A percentile compares a stretch with the other conserved stretches of the same genome.
Conservation (phyloP, 2,329 filamentous ascomycete genomes). For the Ceratocystis diversiconidia region DNA sequence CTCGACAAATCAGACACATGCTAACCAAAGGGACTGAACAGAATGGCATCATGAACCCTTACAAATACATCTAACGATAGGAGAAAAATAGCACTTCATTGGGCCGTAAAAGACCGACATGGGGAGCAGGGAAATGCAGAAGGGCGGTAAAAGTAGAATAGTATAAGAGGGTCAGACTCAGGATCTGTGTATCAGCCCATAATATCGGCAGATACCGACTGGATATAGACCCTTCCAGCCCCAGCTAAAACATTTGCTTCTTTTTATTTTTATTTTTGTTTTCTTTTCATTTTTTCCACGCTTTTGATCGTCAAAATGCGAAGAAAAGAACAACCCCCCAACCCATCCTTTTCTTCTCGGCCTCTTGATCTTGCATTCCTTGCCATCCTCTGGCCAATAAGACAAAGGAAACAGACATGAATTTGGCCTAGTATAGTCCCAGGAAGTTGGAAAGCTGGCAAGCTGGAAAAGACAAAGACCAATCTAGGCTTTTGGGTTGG, state of each 20-base stretch:
- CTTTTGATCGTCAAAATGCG: neutral
- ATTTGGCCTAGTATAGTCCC: neutral
- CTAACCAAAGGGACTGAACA: conserved; percentile 26
- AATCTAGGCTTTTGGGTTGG: neutral
- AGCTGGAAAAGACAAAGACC: conserved; percentile 9
- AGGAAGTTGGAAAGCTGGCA: neutral
- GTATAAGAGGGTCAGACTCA: neutral
- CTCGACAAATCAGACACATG: neutral
- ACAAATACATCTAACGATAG: conserved; percentile 66
- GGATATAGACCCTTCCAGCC: conserved; percentile 6
- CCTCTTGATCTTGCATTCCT: neutral
- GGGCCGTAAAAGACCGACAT: neutral
- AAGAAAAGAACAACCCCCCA: neutral
- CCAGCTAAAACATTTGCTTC: neutral
- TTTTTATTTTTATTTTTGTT: neutral
- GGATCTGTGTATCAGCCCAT: neutral
- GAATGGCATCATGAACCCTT: conserved; percentile 98
- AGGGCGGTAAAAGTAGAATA: neutral
- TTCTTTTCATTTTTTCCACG: neutral
- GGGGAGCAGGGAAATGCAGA: neutral
- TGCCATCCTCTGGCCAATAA: neutral
- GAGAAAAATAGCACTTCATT: neutral
- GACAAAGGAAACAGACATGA: neutral
- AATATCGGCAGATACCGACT: neutral
- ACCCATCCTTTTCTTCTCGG: neutral